Evolutionary conservation across 2,329 filamentous ascomycete species (phyloP).

Genomic region (Xylaria sp.): DNA sequence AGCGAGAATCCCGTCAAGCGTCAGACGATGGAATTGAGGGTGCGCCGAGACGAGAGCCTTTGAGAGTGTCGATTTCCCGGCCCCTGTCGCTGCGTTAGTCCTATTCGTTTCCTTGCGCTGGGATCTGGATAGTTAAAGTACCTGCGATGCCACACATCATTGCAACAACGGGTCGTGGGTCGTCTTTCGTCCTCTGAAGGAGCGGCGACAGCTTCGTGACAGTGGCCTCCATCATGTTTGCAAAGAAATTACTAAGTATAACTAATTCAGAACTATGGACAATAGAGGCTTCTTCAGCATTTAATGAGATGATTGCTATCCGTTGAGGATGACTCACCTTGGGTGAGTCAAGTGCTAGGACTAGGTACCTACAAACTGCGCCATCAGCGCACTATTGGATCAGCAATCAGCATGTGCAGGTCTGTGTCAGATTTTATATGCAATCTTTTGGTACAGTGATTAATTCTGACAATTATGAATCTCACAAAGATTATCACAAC

Average conservation of each 20-base stretch:
- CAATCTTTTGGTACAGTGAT: too few species aligned
- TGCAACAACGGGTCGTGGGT: constrained; percentile 36
- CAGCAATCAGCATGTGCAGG: too few species aligned
- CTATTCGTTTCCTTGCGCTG: not conserved
- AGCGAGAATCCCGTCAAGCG: constrained; percentile 35
- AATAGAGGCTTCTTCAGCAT: not conserved
- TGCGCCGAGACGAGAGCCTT: constrained; percentile 34
- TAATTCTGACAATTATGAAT: too few species aligned
- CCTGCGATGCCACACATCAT: constrained; percentile 43
- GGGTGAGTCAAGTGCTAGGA: too few species aligned
- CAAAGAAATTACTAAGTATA: not conserved
- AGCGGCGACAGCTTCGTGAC: constrained; percentile 19
- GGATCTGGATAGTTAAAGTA: constrained; percentile 9
- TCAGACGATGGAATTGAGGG: constrained; percentile 37
- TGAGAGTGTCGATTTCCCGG: constrained; percentile 41
- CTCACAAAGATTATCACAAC: too few species aligned
- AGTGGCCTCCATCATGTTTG: constrained; percentile 44
- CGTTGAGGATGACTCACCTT: too few species aligned
- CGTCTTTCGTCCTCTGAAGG: constrained; percentile 18
- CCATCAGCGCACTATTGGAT: not conserved
- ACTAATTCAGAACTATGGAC: too few species aligned
- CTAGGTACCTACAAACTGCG: too few species aligned
- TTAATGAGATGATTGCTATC: not conserved
- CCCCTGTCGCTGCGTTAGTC: constrained; percentile 25
- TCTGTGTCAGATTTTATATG: too few species aligned